A percentile compares a stretch with the other conserved stretches of the same genome.
These are phyloP conservation scores for Chaetomium tenue DNA, from an alignment of 495 filamentous ascomycete species.

Conservation along the genomic window DNA sequence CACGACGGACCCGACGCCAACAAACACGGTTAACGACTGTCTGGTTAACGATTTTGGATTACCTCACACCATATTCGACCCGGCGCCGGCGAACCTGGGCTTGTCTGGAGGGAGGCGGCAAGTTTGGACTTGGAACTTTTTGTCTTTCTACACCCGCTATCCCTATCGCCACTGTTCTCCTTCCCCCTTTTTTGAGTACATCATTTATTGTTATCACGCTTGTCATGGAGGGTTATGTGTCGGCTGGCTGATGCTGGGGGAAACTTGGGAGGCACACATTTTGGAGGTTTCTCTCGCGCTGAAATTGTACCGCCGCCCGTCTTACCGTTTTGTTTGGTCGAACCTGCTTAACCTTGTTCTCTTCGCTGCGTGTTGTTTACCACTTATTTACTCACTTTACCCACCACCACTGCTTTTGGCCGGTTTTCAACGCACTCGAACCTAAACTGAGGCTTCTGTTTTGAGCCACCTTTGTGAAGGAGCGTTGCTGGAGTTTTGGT, in stretches of 20 bases:
- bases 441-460: neutral
- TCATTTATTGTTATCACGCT: neutral
- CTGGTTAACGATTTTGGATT: constrained; percentile 3
- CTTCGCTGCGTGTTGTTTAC: constrained; percentile 10
- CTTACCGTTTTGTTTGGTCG: neutral
- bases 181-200: neutral
- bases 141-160: neutral
- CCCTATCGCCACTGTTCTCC: neutral
- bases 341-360: neutral
- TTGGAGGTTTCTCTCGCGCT: neutral
- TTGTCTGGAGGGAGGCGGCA: neutral
- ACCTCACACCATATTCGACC: neutral
- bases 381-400: neutral
- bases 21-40: neutral
- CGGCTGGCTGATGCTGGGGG: constrained; percentile 8
- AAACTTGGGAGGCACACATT: neutral
- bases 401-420: neutral
- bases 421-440: neutral
- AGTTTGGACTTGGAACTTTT: neutral
- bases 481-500: constrained; percentile 9
- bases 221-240: neutral
- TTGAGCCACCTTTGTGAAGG: neutral
- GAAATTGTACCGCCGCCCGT: neutral
- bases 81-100: neutral
- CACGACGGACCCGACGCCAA: neutral